These are phyloP conservation scores for Lomentospora prolificans DNA, from an alignment of 2,329 filamentous ascomycete genomes.

Conservation along the genomic window DNA sequence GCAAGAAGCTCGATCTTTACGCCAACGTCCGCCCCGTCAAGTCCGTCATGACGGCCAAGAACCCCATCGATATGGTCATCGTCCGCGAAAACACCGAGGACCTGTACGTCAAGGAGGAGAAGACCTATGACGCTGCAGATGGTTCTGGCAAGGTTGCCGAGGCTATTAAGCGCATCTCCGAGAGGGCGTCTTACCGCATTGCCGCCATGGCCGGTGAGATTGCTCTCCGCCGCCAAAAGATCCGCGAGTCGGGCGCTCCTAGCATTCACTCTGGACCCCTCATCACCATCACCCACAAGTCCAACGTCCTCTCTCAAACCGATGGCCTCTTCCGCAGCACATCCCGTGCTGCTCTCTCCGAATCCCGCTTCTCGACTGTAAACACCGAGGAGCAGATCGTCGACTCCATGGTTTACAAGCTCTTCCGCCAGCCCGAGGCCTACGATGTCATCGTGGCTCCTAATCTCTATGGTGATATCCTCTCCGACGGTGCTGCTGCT, in stretches of 20 bases:
- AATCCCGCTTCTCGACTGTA: conserved; percentile 52
- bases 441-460: conserved; percentile 98
- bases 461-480: conserved; percentile 94
- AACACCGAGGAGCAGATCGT: conserved; percentile 94
- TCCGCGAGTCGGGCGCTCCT: conserved; percentile 49
- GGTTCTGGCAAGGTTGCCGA: conserved; percentile 75
- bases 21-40: conserved; percentile 97
- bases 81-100: conserved; percentile 99
- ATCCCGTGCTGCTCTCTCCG: conserved; percentile 61
- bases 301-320: conserved; percentile 91
- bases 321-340: conserved; percentile 89
- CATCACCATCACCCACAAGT: conserved; percentile 97
- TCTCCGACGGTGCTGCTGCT: conserved; percentile 90
- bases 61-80: conserved; percentile 90
- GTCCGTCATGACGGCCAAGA: conserved; percentile 54
- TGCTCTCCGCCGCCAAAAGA: conserved; percentile 73
- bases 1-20: conserved; percentile 90
- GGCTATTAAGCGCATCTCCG: conserved; percentile 93
- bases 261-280: conserved; percentile 60
- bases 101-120: conserved; percentile 95
- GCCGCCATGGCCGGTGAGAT: conserved; percentile 92
- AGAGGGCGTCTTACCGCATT: conserved; percentile 76
- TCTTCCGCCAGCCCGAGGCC: conserved; percentile 87
- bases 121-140: conserved; percentile 63
- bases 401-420: conserved; percentile 98